phyloP scores from a whole-genome alignment of 768 basidiomycete genomes.

The Gloeopeniophorella convolvens region DNA sequence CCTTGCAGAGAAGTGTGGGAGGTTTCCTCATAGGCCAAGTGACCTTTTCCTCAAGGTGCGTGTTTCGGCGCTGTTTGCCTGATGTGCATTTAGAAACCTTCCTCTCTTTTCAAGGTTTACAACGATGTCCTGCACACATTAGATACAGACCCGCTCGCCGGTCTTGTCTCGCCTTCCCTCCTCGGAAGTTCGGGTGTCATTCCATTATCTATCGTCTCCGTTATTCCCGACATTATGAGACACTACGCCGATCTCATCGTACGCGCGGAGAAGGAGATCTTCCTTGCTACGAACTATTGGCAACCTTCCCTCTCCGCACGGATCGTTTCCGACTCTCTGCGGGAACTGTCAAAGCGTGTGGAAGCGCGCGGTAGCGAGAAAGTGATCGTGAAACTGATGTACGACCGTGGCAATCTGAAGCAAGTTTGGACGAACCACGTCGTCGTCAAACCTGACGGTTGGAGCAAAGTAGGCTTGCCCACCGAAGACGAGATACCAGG shows the following conservation, averaged over 20 bases:
- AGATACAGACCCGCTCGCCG: slow-evolving; percentile 46
- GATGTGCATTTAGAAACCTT: background rate
- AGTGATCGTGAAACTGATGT: slow-evolving; percentile 61
- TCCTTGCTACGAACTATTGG: slow-evolving; percentile 64
- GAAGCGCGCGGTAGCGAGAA: slow-evolving; percentile 37
- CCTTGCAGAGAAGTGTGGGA: slow-evolving; percentile 40
- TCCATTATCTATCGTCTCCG: slow-evolving; percentile 54
- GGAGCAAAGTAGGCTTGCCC: slow-evolving; percentile 46
- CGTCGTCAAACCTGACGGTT: slow-evolving; percentile 39
- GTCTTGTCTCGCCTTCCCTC: slow-evolving; percentile 56
- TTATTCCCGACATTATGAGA: slow-evolving; percentile 68
- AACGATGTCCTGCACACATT: slow-evolving; percentile 54
- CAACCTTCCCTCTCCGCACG: slow-evolving; percentile 45
- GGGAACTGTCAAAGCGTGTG: slow-evolving; percentile 34
- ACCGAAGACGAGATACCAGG: slow-evolving; percentile 50
- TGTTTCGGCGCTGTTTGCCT: background rate
- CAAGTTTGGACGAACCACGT: slow-evolving; percentile 44
- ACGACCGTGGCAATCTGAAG: slow-evolving; percentile 58
- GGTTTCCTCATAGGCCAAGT: slow-evolving; percentile 47
- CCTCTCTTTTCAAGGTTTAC: slow-evolving; percentile 41
- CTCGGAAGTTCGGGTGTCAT: slow-evolving; percentile 57
- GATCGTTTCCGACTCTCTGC: slow-evolving; percentile 39
- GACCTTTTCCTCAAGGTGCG: slow-evolving; percentile 56
- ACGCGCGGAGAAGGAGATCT: slow-evolving; percentile 53
- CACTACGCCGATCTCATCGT: slow-evolving; percentile 61